Base-by-base conservation (phyloP, 768 basidiomycete species). In the Russula earlei region DNA sequence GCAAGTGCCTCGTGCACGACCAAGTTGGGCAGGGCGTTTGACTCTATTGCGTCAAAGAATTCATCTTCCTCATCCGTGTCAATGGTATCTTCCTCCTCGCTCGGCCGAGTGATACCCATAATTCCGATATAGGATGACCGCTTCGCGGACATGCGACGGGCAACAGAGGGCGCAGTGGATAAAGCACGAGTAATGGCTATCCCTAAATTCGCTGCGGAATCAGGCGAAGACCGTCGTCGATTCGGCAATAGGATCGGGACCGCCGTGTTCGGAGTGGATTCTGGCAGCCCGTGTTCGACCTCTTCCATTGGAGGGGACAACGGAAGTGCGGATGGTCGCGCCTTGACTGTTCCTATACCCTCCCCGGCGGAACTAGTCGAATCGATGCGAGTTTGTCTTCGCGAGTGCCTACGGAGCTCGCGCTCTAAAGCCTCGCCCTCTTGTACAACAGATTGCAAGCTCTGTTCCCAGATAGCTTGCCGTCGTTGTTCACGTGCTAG, bases 41-140 rank as follows among this genome's bases (percentile, higher is more conserved):
- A 70, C 66, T 97, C 94, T 64, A 97, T 93, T 29, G 95, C 94
- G 67, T 97, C 95, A 66, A 95, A 97, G 70, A 97, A 97, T 69
- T 98, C 93, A 70, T 97, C 95, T 65, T 93, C 87, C 41, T 90
- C 87, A 63, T 88, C 87, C 1, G 85, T 86, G 52, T 78, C 79
- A 20, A 64, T 63, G 1, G 51, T 44, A 1, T 67, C 70, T 1
- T 70, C 70, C 10, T 74, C 75, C 15, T 69, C 53, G 37, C 12
- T 34, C 11, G 52, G 4, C 4, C 34, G 38, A 43, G 41, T n/a
- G 6, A 49, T 14, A 17, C 54, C 52, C 22, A 33, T 10, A 20
- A 27, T 15, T 22, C 11, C 38, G n/a, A 24, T 34, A 40, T 37
- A 42, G 9, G 27, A 45, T 20, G 41, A n/a, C 33, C 46, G 37